Evolutionary conservation across 1,284 basidiomycete species (phyloP), one percentile per base, ranked within the genome.

Genomic region (Cryptococcus sp.): DNA sequence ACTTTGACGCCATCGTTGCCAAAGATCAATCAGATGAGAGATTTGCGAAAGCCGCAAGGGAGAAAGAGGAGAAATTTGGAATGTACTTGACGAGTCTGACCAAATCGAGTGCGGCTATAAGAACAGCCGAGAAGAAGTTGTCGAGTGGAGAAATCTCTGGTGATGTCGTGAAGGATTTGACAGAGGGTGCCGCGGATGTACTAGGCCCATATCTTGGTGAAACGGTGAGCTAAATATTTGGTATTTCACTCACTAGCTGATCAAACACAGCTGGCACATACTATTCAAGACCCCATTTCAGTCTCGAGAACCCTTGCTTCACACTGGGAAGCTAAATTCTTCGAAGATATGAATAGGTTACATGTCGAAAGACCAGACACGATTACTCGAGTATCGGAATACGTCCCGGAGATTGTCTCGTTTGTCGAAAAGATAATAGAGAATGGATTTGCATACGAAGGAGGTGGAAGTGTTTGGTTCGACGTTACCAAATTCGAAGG

Each of bases 331-430:
- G 80, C 79, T 34, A 83, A 84, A 53, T 99, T 91, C 79, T 95
- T 97, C 79, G 80, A 86, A 46, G 94, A 98, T 72, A 99, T 99
- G 96, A 80, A 80, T 35, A 85, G 87, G 13, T 82, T 99, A 33
- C 84, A 84, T 59, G 89, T 98, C 50, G 85, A 88, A 56, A 84
- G 87, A 36, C 94, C 96, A 14, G 91, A 94, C 72, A 91, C 86
- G 1, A 79, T 98, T 54, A 98, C 96, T 3, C 86, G 96, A 42
- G 96, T 98, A 13, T 95, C 92, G 14, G 96, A 98, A 76, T 99
- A 93, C 76, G 88, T 99, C 11, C 90, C 93, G 6, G 94, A 98
- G 77, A 92, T 98, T 62, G 89, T 93, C 52, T 76, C 83, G 1
- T 99, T 95, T 71, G 88, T 98, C 23, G 83, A 94, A 71, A 80